These are phyloP conservation scores for Tulasnella calospora DNA, from an alignment of 768 basidiomycete genomes.

Conservation along the genomic window DNA sequence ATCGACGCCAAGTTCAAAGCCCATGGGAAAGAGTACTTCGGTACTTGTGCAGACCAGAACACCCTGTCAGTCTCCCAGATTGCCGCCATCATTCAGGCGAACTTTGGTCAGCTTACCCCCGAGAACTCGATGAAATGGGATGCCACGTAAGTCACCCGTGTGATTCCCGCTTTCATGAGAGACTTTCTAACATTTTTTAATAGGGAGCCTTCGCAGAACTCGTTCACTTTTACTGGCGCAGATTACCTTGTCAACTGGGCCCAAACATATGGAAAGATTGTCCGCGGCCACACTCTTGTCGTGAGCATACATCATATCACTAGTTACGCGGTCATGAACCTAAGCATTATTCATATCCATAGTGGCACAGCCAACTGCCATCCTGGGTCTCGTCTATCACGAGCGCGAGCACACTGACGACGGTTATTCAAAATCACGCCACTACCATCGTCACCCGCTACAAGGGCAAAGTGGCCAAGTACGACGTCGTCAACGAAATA, in stretches of 20 bases:
- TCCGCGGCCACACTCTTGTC: constrained; percentile 28
- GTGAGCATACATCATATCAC: not conserved
- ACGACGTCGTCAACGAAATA: constrained; percentile 39
- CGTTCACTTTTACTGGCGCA: constrained; percentile 24
- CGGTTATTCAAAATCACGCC: constrained; percentile 29
- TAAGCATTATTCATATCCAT: not conserved
- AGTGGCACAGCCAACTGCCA: constrained; percentile 26
- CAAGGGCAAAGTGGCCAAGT: constrained; percentile 26
- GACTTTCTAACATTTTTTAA: not conserved
- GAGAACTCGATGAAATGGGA: constrained; percentile 28
- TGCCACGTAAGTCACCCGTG: not conserved
- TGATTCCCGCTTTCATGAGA: not conserved
- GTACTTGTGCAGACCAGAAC: not conserved
- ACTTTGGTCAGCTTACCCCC: constrained; percentile 29
- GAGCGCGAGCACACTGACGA: constrained; percentile 24
- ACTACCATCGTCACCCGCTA: constrained; percentile 25
- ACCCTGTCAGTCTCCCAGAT: constrained; percentile 11
- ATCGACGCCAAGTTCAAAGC: not conserved
- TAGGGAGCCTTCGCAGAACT: constrained; percentile 18
- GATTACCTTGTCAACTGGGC: constrained; percentile 29
- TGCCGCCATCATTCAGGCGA: constrained; percentile 18
- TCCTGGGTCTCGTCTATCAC: constrained; percentile 25
- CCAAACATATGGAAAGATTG: constrained; percentile 18
- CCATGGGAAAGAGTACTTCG: constrained; percentile 21
- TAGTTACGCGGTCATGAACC: not conserved